A percentile compares a stretch with the other conserved stretches of the same genome.
phyloP scores from a whole-genome alignment of 257 asterid species.

The Nicotiana attenuata region DNA sequence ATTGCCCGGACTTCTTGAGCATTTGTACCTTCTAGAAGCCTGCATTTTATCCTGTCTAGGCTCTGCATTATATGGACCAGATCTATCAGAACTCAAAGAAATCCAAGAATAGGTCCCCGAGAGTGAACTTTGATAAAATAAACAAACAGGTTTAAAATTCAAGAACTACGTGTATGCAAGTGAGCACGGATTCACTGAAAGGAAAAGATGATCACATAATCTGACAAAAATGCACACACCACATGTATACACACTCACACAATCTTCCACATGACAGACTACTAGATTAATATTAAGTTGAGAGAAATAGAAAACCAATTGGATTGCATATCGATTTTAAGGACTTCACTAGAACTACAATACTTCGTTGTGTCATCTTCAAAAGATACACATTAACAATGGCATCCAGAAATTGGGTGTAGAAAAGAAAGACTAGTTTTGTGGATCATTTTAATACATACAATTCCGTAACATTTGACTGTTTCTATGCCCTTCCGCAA shows the following conservation, averaged over 20 bases:
- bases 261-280: neutral
- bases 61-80: conserved; percentile 52
- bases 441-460: neutral
- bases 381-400: neutral
- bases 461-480: neutral
- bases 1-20: conserved; percentile 99
- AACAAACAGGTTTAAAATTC: neutral
- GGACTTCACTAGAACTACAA: neutral
- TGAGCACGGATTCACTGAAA: neutral
- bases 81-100: neutral
- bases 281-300: neutral
- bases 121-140: neutral
- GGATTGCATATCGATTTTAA: neutral
- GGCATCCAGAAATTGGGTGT: neutral
- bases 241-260: neutral
- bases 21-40: conserved; percentile 96
- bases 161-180: neutral
- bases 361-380: neutral
- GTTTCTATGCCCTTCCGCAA: neutral
- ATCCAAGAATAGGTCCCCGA: neutral
- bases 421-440: neutral
- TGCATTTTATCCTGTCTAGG: conserved; percentile 93
- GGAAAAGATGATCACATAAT: neutral
- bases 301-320: neutral
- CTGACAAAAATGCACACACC: neutral